phyloP scores from a whole-genome alignment of 2,329 filamentous ascomycete genomes.

The Grosmannia serpens region DNA sequence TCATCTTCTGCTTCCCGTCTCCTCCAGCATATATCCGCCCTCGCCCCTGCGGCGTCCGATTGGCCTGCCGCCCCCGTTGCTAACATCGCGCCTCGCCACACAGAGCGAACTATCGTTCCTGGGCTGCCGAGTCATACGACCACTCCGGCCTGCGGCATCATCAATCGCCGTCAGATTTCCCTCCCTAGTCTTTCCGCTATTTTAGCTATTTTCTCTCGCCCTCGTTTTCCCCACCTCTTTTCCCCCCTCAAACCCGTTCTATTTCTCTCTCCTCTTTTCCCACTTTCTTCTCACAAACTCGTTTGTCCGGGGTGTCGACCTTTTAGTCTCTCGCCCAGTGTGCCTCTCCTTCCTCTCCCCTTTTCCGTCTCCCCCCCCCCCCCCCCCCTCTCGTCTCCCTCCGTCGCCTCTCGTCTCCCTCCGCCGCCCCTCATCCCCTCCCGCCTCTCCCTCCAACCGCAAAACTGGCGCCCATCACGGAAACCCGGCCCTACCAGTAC shows the following conservation, averaged over 20 bases:
- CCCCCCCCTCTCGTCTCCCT: background rate
- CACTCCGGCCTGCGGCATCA: constrained; percentile 1
- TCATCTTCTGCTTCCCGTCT: background rate
- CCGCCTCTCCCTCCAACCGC: background rate
- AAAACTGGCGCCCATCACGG: constrained; percentile 12
- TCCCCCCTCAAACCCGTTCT: background rate
- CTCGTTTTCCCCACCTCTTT: background rate
- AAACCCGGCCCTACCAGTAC: constrained; percentile 1
- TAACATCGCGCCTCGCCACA: constrained; percentile 6
- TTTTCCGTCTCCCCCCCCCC: background rate
- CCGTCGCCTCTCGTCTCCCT: background rate
- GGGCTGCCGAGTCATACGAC: constrained; percentile 6
- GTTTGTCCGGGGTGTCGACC: background rate
- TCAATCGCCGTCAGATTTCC: constrained; percentile 4
- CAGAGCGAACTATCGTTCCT: constrained; percentile 1
- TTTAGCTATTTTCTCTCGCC: constrained; percentile 2
- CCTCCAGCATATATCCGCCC: background rate
- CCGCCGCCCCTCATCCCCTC: background rate
- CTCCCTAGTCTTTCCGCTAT: constrained; percentile 1
- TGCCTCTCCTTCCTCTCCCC: background rate
- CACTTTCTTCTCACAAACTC: background rate
- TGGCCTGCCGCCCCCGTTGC: background rate
- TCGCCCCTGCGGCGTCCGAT: background rate
- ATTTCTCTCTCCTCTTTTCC: background rate
- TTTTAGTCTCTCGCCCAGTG: background rate